phyloP scores from a whole-genome alignment of 2,329 filamentous ascomycete species.

The Balansia obtecta region DNA sequence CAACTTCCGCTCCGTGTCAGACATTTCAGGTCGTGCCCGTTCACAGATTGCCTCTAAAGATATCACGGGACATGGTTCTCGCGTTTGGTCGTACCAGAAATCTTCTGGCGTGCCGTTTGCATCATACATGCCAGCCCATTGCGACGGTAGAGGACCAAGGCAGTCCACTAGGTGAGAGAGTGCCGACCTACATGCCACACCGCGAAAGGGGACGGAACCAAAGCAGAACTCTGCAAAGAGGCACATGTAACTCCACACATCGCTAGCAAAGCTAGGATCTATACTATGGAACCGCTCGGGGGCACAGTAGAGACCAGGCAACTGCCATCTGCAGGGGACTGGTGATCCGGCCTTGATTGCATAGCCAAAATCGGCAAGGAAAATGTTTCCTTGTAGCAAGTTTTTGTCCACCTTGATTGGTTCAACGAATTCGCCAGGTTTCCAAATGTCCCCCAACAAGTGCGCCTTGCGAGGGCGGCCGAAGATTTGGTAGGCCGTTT shows the following conservation, averaged over 20 bases:
- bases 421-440: background rate
- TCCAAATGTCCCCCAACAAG: background rate
- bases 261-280: background rate
- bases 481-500: background rate
- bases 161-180: background rate
- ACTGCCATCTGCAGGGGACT: background rate
- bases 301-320: background rate
- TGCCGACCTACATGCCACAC: background rate
- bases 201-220: background rate
- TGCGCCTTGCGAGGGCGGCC: background rate
- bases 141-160: background rate
- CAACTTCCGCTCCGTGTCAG: background rate
- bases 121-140: background rate
- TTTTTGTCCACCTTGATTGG: background rate
- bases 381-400: background rate
- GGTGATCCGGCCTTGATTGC: background rate
- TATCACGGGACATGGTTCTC: background rate
- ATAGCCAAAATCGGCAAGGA: background rate
- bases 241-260: background rate
- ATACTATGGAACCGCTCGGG: background rate
- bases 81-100: background rate
- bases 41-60: background rate
- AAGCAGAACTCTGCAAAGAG: background rate
- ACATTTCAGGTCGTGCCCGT: background rate
- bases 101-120: background rate